Evolutionary conservation across 306 rosid species (phyloP).

Genomic region (Quercus mongolica): DNA sequence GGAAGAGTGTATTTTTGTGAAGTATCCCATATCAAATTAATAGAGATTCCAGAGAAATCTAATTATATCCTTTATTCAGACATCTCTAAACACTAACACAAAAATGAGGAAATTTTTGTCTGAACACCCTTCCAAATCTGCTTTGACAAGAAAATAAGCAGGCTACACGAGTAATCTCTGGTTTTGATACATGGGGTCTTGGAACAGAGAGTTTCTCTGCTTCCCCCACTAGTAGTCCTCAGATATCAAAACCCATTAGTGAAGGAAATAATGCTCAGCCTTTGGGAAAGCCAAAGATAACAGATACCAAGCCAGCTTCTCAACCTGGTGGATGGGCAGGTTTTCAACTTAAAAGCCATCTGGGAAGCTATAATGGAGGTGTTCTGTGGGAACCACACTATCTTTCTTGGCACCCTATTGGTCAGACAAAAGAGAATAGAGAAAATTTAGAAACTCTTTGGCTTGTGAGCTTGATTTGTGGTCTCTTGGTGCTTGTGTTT

Average conservation of each 20-base stretch:
- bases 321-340: conserved; percentile 99
- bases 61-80: too few relatives aligned
- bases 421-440: conserved; percentile 24
- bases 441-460: conserved; percentile 12
- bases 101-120: too few relatives aligned
- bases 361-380: conserved; percentile 17
- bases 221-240: conserved; percentile 43
- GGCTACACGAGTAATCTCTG: conserved; percentile 33
- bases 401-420: conserved; percentile 6
- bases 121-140: conserved; percentile 40
- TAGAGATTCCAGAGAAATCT: too few relatives aligned
- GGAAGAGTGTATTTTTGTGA: too few relatives aligned
- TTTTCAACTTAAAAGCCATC: conserved; percentile 34
- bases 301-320: conserved; percentile 51
- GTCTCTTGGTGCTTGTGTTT: conserved; percentile 41
- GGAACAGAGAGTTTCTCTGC: conserved; percentile 71
- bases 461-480: conserved; percentile 29
- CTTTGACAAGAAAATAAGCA: conserved; percentile 65
- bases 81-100: too few relatives aligned
- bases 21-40: too few relatives aligned
- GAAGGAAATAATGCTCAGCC: conserved; percentile 49
- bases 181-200: conserved; percentile 76
- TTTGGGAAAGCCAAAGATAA: conserved; percentile 41
- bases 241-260: conserved; percentile 35
- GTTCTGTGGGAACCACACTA: conserved; percentile 14